These are phyloP conservation scores for Carpinus fangiana DNA, from an alignment of 306 rosid genomes.

Conservation along the genomic window DNA sequence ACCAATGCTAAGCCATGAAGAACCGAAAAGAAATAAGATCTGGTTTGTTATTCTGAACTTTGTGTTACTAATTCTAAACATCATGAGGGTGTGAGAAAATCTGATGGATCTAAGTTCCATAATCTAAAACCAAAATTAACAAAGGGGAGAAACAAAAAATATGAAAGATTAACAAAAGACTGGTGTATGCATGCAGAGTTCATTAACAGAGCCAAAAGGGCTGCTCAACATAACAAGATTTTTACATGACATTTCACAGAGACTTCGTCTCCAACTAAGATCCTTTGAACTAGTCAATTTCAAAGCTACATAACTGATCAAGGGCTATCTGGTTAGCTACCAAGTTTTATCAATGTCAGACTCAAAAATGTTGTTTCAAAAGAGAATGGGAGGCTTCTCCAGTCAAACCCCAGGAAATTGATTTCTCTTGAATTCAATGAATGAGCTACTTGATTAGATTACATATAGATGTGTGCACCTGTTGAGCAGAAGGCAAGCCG, in stretches of 20 bases:
- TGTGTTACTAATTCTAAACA: no score
- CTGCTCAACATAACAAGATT: neutral
- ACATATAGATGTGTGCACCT: slow-evolving; percentile 24
- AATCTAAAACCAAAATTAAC: no score
- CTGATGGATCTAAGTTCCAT: no score
- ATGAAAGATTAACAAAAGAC: no score
- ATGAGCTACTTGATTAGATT: slow-evolving; percentile 24
- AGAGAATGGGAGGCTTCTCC: slow-evolving; percentile 15
- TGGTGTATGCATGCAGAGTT: neutral
- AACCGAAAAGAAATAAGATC: no score
- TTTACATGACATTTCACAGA: neutral
- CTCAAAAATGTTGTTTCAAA: slow-evolving; percentile 15
- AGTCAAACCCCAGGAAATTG: slow-evolving; percentile 17
- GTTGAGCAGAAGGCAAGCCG: slow-evolving; percentile 17
- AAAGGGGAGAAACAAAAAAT: no score
- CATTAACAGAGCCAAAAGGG: neutral
- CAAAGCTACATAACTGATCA: slow-evolving; percentile 26
- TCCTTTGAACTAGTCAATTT: slow-evolving; percentile 25
- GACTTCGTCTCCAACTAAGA: neutral
- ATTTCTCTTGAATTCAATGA: slow-evolving; percentile 26
- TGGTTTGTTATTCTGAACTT: no score
- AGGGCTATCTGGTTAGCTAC: slow-evolving; percentile 23
- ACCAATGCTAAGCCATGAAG: no score
- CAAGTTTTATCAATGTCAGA: slow-evolving; percentile 15
- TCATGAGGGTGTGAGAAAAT: no score